Percentiles rank a stretch among this genome's conserved stretches.
Conservation (phyloP, 306 rosid species). For the Calophaca sinica region DNA sequence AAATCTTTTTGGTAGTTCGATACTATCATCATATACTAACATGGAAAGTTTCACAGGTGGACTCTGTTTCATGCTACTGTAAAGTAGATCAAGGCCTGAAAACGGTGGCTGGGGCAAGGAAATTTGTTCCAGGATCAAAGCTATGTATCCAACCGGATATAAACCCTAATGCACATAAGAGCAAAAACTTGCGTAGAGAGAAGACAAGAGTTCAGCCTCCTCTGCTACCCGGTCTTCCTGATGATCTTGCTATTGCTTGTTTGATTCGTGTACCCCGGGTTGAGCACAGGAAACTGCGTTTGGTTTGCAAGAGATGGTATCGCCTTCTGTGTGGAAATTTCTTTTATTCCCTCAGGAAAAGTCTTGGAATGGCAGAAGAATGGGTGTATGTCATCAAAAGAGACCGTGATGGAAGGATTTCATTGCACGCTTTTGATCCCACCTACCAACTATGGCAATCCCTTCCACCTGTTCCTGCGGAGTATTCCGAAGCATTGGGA, state of each 20-base stretch:
- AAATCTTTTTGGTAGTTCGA: conserved; percentile 20
- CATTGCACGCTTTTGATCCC: conserved; percentile 99
- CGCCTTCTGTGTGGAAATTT: conserved; percentile 93
- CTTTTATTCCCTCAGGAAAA: conserved; percentile 92
- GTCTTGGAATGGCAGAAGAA: conserved; percentile 99
- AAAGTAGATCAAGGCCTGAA: conserved; percentile 95
- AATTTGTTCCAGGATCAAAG: conserved; percentile 95
- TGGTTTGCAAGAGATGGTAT: conserved; percentile 96
- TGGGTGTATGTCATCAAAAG: conserved; percentile 99
- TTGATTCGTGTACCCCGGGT: conserved; percentile 92
- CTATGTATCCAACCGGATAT: conserved; percentile 97
- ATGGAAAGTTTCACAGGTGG: conserved; percentile 72
- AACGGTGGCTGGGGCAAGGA: conserved; percentile 95
- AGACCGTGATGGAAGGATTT: conserved; percentile 92
- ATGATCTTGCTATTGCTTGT: conserved; percentile 99
- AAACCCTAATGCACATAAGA: conserved; percentile 90
- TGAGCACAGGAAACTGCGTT: conserved; percentile 89
- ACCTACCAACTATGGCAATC: conserved; percentile 97
- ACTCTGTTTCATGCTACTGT: conserved; percentile 97
- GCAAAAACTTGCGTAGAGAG: conserved; percentile 78
- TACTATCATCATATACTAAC: conserved; percentile 50
- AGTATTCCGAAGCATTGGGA: conserved; percentile 95
- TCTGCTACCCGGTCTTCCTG: conserved; percentile 97
- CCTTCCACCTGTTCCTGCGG: conserved; percentile 94
- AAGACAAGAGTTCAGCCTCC: conserved; percentile 93